Conservation (phyloP, 306 rosid genomes). For the Dalbergia oliveri region DNA sequence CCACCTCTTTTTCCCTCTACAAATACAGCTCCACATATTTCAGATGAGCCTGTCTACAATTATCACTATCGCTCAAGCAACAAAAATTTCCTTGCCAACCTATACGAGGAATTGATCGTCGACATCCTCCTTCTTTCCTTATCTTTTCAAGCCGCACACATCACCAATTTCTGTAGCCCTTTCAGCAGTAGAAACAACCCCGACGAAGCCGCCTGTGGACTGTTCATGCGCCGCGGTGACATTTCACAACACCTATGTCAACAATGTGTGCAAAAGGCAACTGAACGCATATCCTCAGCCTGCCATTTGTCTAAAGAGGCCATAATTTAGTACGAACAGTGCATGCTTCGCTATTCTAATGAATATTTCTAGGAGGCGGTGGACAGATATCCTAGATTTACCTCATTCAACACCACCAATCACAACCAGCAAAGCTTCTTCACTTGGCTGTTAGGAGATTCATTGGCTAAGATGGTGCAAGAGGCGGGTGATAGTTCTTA, state of each 20-base stretch:
- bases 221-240: conserved; percentile 34
- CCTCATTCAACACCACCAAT: no score
- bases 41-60: conserved; percentile 7
- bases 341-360: conserved; percentile 24
- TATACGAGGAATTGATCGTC: neutral
- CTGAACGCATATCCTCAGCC: neutral
- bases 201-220: neutral
- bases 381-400: neutral
- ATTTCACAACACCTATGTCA: neutral
- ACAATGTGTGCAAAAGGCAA: neutral
- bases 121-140: conserved; percentile 11
- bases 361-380: neutral
- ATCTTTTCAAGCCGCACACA: conserved; percentile 21
- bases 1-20: neutral
- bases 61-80: neutral
- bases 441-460: neutral
- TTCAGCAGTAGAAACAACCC: neutral
- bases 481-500: neutral
- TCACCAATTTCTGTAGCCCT: rapidly evolving
- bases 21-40: neutral
- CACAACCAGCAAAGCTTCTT: no score
- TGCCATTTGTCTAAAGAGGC: neutral
- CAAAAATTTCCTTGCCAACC: neutral
- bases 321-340: neutral
- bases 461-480: neutral